phyloP scores from a whole-genome alignment of 495 filamentous ascomycete genomes.

The Podospora pseudoanserina region DNA sequence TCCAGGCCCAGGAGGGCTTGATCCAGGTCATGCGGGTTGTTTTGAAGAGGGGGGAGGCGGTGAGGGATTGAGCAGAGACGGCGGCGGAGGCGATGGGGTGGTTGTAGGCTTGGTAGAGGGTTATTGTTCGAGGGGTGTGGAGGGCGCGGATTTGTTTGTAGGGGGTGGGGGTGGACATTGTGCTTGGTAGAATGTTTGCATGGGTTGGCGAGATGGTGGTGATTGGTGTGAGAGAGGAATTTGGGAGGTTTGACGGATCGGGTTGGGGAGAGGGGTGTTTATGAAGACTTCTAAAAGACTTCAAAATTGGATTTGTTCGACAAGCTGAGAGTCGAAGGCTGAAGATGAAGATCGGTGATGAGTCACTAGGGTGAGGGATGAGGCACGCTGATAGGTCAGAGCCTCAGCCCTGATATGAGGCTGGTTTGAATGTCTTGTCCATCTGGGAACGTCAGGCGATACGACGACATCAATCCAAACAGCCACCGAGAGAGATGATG shows the following conservation, averaged over 20 bases:
- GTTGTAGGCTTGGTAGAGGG: slow-evolving; percentile 63
- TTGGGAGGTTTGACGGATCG: not conserved
- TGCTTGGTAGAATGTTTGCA: not conserved
- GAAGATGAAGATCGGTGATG: not conserved
- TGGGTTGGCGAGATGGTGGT: not conserved
- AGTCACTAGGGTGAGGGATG: not conserved
- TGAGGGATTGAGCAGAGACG: slow-evolving; percentile 48
- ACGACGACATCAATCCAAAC: no score
- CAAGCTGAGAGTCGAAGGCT: not conserved
- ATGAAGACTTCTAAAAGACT: not conserved
- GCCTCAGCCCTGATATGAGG: not conserved
- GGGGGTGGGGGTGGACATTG: slow-evolving; percentile 21
- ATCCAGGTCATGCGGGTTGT: slow-evolving; percentile 63
- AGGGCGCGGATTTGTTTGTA: slow-evolving; percentile 54
- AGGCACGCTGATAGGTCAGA: not conserved
- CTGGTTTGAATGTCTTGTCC: no score
- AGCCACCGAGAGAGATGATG: no score
- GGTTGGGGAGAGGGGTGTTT: not conserved
- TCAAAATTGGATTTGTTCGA: not conserved
- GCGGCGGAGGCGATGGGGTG: slow-evolving; percentile 52
- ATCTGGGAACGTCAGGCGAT: no score
- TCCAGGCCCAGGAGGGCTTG: slow-evolving; percentile 63
- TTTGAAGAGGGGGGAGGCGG: slow-evolving; percentile 51
- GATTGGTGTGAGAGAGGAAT: not conserved
- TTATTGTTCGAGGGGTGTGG: slow-evolving; percentile 49